A percentile compares a stretch with the other conserved stretches of the same genome.
Conservation (phyloP, 2,329 filamentous ascomycete species). For the Alternaria brassicicola region DNA sequence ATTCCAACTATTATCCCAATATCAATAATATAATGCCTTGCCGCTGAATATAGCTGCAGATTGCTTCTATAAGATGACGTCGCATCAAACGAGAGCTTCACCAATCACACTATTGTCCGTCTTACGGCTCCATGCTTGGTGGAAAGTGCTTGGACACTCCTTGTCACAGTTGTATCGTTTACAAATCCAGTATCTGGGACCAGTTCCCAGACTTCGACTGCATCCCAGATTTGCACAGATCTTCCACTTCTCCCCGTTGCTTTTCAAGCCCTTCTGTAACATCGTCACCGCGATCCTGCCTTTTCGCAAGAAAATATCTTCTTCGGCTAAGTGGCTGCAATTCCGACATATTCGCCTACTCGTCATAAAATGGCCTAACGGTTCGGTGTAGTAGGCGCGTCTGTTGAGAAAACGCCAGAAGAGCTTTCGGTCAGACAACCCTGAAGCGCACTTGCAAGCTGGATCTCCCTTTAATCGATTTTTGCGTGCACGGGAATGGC, state of each 20-base stretch:
- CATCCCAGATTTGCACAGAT: conserved; percentile 20
- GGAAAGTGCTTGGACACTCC: conserved; percentile 22
- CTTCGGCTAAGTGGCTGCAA: conserved; percentile 15
- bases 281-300: conserved; percentile 19
- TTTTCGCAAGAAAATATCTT: conserved; percentile 15
- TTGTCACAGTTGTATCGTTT: conserved; percentile 4
- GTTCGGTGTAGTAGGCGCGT: background rate
- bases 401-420: background rate
- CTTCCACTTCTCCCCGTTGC: conserved; percentile 10
- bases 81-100: background rate
- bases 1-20: background rate
- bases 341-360: conserved; percentile 17
- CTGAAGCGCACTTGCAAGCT: conserved; percentile 25
- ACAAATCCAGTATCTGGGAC: conserved; percentile 38
- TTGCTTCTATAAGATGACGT: background rate
- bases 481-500: background rate
- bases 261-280: conserved; percentile 17
- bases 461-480: background rate
- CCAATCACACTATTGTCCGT: background rate
- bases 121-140: conserved; percentile 16
- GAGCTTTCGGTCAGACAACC: background rate
- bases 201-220: conserved; percentile 14
- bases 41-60: background rate
- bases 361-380: background rate
- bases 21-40: background rate